Conservation (phyloP, 345 rosid species). For the Gossypium australe region DNA sequence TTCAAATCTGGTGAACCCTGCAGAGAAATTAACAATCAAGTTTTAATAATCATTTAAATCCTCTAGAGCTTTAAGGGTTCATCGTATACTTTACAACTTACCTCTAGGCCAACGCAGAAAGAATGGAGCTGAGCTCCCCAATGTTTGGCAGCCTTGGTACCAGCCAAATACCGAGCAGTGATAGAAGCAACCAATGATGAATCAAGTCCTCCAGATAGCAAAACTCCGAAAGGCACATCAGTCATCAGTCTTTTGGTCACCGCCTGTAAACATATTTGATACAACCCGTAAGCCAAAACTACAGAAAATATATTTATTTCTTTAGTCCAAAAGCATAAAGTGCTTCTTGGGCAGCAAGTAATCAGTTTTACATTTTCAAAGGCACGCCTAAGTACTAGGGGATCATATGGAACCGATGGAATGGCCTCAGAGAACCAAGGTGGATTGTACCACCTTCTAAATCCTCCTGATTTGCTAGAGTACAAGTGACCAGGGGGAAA, state of each 20-base stretch:
- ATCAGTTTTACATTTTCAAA: slow-evolving; percentile 57
- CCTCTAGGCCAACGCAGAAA: slow-evolving; percentile 92
- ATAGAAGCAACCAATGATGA: slow-evolving; percentile 87
- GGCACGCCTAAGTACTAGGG: slow-evolving; percentile 56
- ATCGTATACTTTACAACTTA: slow-evolving; percentile 1
- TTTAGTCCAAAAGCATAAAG: background rate
- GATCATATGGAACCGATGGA: slow-evolving; percentile 74
- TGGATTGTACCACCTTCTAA: slow-evolving; percentile 84
- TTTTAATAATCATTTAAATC: background rate
- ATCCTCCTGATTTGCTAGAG: slow-evolving; percentile 75
- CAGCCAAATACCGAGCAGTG: slow-evolving; percentile 69
- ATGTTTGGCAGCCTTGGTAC: slow-evolving; percentile 62
- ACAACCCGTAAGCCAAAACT: background rate
- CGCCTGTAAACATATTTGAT: slow-evolving; percentile 43
- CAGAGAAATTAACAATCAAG: background rate
- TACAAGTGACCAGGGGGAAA: slow-evolving; percentile 92
- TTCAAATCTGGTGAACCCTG: slow-evolving; percentile 91
- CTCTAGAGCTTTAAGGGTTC: background rate
- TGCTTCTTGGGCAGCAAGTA: background rate
- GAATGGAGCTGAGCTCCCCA: slow-evolving; percentile 92
- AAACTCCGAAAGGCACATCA: slow-evolving; percentile 90
- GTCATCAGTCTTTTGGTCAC: slow-evolving; percentile 88
- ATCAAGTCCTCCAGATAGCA: slow-evolving; percentile 92
- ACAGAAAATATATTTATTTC: background rate
- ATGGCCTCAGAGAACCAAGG: slow-evolving; percentile 68